Evolutionary conservation across 1,284 basidiomycete species (phyloP).

Genomic region (Omphalotus olearius): DNA sequence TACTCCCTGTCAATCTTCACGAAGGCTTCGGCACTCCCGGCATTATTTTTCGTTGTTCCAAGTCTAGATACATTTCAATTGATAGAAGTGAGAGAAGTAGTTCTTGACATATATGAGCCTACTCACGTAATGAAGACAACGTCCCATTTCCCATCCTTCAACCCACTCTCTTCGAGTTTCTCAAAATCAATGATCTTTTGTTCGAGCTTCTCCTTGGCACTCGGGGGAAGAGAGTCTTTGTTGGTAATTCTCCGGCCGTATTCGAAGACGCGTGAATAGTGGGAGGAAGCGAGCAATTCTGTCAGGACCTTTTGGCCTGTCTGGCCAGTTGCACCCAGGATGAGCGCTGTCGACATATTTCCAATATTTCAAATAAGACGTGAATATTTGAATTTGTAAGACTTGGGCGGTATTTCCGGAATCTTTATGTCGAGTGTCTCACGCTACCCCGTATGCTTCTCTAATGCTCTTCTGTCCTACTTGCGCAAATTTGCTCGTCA

Average conservation of each 20-base stretch:
- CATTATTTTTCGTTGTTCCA: conserved; percentile 58
- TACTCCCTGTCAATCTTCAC: conserved; percentile 76
- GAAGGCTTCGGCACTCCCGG: conserved; percentile 61
- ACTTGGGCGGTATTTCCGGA: no score
- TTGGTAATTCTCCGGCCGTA: conserved; percentile 59
- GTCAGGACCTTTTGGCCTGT: conserved; percentile 52
- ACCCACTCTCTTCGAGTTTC: conserved; percentile 45
- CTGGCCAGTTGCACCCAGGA: conserved; percentile 66
- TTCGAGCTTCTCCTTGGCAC: conserved; percentile 45
- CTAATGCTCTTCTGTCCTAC: conserved; percentile 92
- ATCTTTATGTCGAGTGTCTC: no score
- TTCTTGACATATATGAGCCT: not conserved
- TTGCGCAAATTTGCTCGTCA: conserved; percentile 89
- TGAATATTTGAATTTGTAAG: not conserved
- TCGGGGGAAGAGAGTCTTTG: conserved; percentile 27
- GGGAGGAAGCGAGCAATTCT: conserved; percentile 48
- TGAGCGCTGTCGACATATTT: conserved; percentile 41
- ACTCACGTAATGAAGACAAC: conserved; percentile 60
- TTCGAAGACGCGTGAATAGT: conserved; percentile 57
- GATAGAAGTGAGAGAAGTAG: not conserved
- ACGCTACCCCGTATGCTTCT: no score
- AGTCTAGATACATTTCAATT: conserved; percentile 33
- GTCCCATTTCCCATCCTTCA: conserved; percentile 59
- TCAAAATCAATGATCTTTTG: conserved; percentile 68
- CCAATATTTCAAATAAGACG: no score